Evolutionary conservation across 1,139 yeast species (phyloP), one percentile per base, ranked within the genome.

Genomic region (Geotrichum siamense): DNA sequence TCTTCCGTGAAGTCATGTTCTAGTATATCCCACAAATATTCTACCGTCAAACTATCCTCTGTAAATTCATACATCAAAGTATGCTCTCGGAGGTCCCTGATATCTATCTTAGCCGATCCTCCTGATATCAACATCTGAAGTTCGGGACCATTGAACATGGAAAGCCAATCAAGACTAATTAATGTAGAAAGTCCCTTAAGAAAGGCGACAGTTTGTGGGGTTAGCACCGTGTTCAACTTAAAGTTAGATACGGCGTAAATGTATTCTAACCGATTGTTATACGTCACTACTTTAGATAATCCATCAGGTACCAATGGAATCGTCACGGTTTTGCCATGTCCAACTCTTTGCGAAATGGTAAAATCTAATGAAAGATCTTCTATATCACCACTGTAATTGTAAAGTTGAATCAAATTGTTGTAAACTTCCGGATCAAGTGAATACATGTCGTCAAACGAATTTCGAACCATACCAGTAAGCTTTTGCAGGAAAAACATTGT

Each of bases 121-220:
- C 96, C 96, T 9, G 94, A 82, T 2, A 91, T 81, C 30, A 93
- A 69, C 72, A 80, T 78, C 59, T 86, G 96, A 20, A 89, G 65
- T 58, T 91, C 98, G 39, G 67, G 68, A 0, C 94, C 79, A 58
- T 83, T 86, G 65, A 91, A 91, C 81, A 91, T 78, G 33, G 75
- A 73, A 32, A 91, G 67, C 95, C 96, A 85, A 39, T 72, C 72
- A 1, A 81, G 76, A 5, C 81, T 72, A 10, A 91, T 77, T 16
- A 91, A 69, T 47, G 74, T 74, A 52, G 73, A 74, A 47, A 91
- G 62, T 0, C 98, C 98, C 25, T 70, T 74, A 30, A 84, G 65
- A 58, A 93, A 89, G 41, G 73, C 71, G 29, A 67, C 68, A 1
- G 85, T 72, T 55, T 82, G 94, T 0, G 72, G 60, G 33, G 70